Percentiles rank a stretch among this genome's conserved stretches.
phyloP scores from a whole-genome alignment of 352 stramenopile species.

The Pythium brachiatum region DNA sequence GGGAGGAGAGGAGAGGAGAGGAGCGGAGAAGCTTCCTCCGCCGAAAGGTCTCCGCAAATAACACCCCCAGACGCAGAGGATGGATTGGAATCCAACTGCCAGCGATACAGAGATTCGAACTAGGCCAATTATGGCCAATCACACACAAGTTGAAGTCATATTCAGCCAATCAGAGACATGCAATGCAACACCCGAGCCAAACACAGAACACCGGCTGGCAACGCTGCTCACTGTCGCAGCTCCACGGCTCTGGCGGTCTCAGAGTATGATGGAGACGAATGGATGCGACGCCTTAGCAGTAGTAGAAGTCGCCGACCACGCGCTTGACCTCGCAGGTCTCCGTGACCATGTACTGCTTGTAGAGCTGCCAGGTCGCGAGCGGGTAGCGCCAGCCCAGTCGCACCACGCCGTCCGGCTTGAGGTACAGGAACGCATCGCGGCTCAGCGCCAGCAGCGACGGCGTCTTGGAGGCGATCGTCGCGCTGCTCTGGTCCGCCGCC shows the following conservation, averaged over 20 bases:
- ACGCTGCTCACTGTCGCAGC: not conserved
- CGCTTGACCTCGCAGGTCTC: conserved; percentile 20
- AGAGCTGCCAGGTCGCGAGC: conserved; percentile 18
- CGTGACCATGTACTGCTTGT: conserved; percentile 17
- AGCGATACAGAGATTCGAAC: not conserved
- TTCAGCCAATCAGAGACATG: not conserved
- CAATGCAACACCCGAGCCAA: not conserved
- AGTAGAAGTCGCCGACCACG: conserved; percentile 21
- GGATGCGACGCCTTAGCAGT: conserved; percentile 16
- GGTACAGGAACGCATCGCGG: conserved; percentile 24
- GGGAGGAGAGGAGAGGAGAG: not conserved
- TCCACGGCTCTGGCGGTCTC: not conserved
- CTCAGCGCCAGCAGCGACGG: conserved; percentile 14
- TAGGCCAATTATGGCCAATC: not conserved
- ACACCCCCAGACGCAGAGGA: not conserved
- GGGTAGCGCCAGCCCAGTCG: conserved; percentile 24
- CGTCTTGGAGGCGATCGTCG: not conserved
- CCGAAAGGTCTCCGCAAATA: not conserved
- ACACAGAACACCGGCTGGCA: not conserved
- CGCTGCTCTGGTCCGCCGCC: conserved; percentile 11
- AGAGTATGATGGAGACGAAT: not conserved
- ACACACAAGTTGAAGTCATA: conserved; percentile 1
- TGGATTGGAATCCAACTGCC: not conserved
- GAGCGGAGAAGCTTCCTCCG: too few relatives aligned
- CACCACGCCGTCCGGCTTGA: conserved; percentile 13